Evolutionary conservation across 2,329 filamentous ascomycete genomes (phyloP).

Genomic region (Ilyonectria destructans): DNA sequence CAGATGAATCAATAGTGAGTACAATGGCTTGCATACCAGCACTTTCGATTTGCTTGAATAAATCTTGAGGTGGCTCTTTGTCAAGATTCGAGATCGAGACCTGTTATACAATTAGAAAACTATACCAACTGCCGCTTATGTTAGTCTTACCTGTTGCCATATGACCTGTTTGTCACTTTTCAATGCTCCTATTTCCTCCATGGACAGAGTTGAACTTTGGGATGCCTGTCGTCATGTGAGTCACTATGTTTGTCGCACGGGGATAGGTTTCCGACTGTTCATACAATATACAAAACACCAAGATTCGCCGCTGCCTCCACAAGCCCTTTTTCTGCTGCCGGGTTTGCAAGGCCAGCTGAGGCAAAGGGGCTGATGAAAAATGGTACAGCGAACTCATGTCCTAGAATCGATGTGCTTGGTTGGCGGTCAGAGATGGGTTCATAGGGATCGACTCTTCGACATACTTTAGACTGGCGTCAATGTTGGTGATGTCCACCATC

Average conservation of each 20-base stretch:
- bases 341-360: conserved; percentile 59
- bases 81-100: no score
- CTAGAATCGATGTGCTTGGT: conserved; percentile 60
- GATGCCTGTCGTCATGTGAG: neutral
- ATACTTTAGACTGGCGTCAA: conserved; percentile 53
- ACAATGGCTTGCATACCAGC: no score
- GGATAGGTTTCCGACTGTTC: no score
- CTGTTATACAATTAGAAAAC: no score
- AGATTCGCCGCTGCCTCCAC: conserved; percentile 62
- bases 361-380: conserved; percentile 67
- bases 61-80: no score
- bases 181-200: no score
- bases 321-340: conserved; percentile 63
- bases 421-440: neutral
- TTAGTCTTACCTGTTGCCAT: no score
- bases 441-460: neutral
- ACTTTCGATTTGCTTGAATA: no score
- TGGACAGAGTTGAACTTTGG: conserved; percentile 49
- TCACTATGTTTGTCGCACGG: no score
- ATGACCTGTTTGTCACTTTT: no score
- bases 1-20: no score
- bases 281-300: conserved; percentile 64
- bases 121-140: no score
- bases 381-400: conserved; percentile 65
- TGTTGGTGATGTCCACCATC: conserved; percentile 61